Evolutionary conservation across 495 filamentous ascomycete genomes (phyloP).

Genomic region (Aspergillus bertholletiae): DNA sequence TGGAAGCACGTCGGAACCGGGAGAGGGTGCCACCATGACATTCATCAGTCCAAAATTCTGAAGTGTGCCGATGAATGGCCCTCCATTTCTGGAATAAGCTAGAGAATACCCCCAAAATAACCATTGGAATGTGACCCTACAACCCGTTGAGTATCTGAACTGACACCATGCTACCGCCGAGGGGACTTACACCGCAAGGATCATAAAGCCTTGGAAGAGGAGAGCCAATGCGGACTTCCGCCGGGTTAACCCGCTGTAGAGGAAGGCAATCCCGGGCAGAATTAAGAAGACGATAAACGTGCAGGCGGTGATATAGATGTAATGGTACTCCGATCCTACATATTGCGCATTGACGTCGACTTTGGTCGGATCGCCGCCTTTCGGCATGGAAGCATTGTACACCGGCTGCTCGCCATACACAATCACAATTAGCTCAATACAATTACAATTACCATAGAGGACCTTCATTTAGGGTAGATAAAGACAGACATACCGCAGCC

Average conservation of each 20-base stretch:
- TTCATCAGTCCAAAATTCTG: slow-evolving; percentile 53
- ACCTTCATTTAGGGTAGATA: neutral
- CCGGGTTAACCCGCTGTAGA: slow-evolving; percentile 56
- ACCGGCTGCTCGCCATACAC: slow-evolving; percentile 23
- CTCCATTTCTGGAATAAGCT: slow-evolving; percentile 46
- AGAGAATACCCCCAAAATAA: slow-evolving; percentile 59
- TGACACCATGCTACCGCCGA: neutral
- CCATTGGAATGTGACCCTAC: slow-evolving; percentile 50
- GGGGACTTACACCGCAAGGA: slow-evolving; percentile 36
- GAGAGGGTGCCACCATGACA: slow-evolving; percentile 47
- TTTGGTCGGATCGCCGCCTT: slow-evolving; percentile 41
- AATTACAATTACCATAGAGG: neutral
- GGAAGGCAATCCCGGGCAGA: slow-evolving; percentile 55
- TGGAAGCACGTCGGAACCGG: slow-evolving; percentile 44
- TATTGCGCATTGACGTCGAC: slow-evolving; percentile 51
- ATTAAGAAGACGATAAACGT: slow-evolving; percentile 57
- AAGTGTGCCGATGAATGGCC: slow-evolving; percentile 52
- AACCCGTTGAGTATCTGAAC: neutral
- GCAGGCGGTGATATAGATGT: slow-evolving; percentile 49
- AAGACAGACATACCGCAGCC: neutral
- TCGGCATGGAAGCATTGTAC: slow-evolving; percentile 40
- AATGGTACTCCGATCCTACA: slow-evolving; percentile 47
- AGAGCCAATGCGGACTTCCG: slow-evolving; percentile 55
- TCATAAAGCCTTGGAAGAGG: slow-evolving; percentile 56
- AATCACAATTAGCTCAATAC: neutral